A percentile compares a stretch with the other conserved stretches of the same genome.
Evolutionary conservation across 768 basidiomycete genomes (phyloP).

Genomic region (Naematelia aurantialba): DNA sequence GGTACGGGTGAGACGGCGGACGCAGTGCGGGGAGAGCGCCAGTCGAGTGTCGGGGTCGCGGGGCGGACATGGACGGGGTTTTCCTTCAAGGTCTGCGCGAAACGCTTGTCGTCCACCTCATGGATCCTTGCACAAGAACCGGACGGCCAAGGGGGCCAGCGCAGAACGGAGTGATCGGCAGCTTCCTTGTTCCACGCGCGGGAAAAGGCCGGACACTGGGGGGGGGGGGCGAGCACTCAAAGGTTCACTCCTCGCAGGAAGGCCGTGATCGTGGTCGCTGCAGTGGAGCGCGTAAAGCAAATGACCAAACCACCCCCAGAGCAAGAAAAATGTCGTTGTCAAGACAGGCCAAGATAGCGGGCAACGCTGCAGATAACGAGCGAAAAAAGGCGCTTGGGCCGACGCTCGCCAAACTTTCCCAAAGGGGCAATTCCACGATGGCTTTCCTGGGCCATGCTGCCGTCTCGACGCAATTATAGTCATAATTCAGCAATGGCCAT

Average conservation of each 20-base stretch:
- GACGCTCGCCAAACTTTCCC: not conserved
- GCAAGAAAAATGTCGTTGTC: not conserved
- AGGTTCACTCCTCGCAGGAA: too few species aligned
- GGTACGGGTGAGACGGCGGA: too few species aligned
- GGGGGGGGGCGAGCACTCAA: too few species aligned
- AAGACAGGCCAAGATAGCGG: not conserved
- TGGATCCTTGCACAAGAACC: not conserved
- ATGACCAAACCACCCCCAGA: too few species aligned
- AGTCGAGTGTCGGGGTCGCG: not conserved
- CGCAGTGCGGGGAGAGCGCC: not conserved
- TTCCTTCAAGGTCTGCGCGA: not conserved
- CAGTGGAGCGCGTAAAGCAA: too few species aligned
- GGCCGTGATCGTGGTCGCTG: too few species aligned
- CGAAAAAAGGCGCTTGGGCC: not conserved
- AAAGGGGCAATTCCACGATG: not conserved
- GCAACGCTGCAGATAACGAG: not conserved
- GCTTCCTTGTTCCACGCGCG: not conserved
- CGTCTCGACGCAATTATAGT: too few species aligned
- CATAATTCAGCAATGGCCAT: too few species aligned
- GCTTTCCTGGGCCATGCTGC: too few species aligned
- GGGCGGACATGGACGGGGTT: not conserved
- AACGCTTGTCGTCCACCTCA: not conserved
- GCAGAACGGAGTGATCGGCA: not conserved
- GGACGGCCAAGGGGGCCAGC: not conserved
- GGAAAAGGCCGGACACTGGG: not conserved